phyloP scores from a whole-genome alignment of 169 alveolate genomes.

The Eimeria acervulina region DNA sequence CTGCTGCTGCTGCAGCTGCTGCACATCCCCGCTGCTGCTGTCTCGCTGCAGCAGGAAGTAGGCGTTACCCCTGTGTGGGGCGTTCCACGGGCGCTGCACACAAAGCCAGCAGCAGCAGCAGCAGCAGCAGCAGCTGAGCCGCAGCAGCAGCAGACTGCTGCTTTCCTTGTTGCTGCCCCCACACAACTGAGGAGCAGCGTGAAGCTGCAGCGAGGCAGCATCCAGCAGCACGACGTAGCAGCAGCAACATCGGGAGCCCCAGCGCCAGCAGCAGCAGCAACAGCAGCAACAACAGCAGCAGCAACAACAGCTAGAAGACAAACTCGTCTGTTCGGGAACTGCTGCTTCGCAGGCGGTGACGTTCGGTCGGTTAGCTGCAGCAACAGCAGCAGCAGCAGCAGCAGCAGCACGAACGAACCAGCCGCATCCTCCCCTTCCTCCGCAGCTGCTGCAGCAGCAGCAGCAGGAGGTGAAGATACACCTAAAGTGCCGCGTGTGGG shows the following conservation, averaged over 20 bases:
- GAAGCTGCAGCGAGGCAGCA: neutral
- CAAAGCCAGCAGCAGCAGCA: slow-evolving; percentile 34
- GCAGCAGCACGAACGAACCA: neutral
- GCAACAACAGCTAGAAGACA: slow-evolving; percentile 5
- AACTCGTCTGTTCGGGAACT: slow-evolving; percentile 38
- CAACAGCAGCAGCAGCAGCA: slow-evolving; percentile 34
- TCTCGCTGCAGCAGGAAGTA: neutral
- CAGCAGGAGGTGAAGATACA: neutral
- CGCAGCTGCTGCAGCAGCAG: slow-evolving; percentile 22
- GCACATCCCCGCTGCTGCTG: neutral
- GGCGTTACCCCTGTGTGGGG: too few species aligned
- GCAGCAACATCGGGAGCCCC: slow-evolving; percentile 29
- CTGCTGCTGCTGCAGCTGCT: slow-evolving; percentile 61
- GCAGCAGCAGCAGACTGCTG: neutral
- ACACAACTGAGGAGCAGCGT: neutral
- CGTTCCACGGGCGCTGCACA: neutral
- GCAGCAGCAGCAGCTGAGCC: too few species aligned
- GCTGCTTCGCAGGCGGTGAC: slow-evolving; percentile 33
- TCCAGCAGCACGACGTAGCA: neutral
- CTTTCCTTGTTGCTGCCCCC: neutral
- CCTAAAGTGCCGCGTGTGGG: slow-evolving; percentile 83
- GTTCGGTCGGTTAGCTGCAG: neutral
- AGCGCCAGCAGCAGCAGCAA: slow-evolving; percentile 35
- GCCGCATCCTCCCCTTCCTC: too few species aligned
- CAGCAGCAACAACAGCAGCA: slow-evolving; percentile 46